phyloP scores from a whole-genome alignment of 2,329 filamentous ascomycete genomes.

The Cordyceps militaris region DNA sequence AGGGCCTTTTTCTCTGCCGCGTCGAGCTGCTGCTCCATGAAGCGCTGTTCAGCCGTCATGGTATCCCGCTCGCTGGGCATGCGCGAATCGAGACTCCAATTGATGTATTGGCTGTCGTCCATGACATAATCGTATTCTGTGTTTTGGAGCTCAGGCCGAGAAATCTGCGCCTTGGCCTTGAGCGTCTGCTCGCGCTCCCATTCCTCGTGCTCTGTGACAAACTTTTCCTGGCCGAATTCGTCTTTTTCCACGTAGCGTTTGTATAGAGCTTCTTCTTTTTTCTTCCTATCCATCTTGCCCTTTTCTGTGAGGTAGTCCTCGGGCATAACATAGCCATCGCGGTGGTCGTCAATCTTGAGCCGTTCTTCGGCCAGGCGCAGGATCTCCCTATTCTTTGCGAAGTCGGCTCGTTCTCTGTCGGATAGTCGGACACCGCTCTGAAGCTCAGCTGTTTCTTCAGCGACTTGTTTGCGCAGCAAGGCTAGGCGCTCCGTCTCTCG shows the following conservation, averaged over 20 bases:
- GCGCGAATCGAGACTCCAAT: constrained; percentile 70
- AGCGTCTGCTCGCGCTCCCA: constrained; percentile 88
- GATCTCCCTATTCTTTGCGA: constrained; percentile 79
- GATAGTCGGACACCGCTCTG: constrained; percentile 68
- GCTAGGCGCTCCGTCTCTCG: constrained; percentile 79
- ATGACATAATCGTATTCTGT: constrained; percentile 91
- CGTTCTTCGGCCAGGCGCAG: constrained; percentile 77
- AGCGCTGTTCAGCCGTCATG: constrained; percentile 70
- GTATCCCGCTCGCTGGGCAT: constrained; percentile 64
- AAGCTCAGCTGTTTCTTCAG: constrained; percentile 77
- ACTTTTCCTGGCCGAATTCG: constrained; percentile 80
- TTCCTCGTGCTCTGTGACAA: constrained; percentile 88
- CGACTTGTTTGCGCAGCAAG: constrained; percentile 81
- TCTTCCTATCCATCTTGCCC: constrained; percentile 77
- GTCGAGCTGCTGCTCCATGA: constrained; percentile 73
- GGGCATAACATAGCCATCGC: constrained; percentile 86
- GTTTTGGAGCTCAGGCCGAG: constrained; percentile 64
- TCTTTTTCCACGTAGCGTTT: constrained; percentile 84
- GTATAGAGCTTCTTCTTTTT: constrained; percentile 85
- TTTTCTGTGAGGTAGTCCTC: constrained; percentile 94
- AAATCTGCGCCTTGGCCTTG: constrained; percentile 82
- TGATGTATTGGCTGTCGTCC: constrained; percentile 81
- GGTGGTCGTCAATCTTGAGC: constrained; percentile 80
- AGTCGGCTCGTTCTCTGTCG: constrained; percentile 75
- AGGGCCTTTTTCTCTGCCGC: constrained; percentile 82